phyloP scores from a whole-genome alignment of 164 flowering plant species.

The Magnolia officinalis region DNA sequence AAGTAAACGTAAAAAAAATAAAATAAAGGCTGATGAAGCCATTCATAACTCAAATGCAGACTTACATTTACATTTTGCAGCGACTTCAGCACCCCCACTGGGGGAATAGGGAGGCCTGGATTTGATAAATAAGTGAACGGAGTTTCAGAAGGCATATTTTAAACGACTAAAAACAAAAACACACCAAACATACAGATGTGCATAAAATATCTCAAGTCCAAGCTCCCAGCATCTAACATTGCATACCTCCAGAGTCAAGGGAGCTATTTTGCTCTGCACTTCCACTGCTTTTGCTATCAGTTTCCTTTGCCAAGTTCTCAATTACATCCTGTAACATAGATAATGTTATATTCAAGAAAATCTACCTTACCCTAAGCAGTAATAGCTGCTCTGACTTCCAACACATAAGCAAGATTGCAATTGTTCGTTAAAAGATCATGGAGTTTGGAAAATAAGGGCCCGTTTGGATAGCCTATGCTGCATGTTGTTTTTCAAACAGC shows the following conservation, averaged over 20 bases:
- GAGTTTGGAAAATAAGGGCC: not conserved
- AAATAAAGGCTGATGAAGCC: not conserved
- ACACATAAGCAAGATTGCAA: not conserved
- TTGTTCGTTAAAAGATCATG: not conserved
- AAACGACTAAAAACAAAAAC: too few relatives aligned
- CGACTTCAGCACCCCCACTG: constrained; percentile 15
- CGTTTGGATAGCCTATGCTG: not conserved
- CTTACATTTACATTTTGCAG: constrained; percentile 42
- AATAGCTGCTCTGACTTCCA: not conserved
- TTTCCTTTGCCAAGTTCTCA: constrained; percentile 19
- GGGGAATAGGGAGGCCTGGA: constrained; percentile 30
- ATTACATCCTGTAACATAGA: constrained; percentile 35
- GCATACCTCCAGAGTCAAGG: not conserved
- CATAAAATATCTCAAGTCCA: not conserved
- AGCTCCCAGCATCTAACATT: not conserved
- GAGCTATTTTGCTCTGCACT: constrained; percentile 6
- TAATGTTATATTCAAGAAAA: not conserved
- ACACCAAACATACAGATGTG: not conserved
- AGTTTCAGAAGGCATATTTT: not conserved
- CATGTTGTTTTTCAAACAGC: too few relatives aligned
- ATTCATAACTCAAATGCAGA: constrained; percentile 8
- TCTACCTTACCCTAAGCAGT: not conserved
- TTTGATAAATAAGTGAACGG: not conserved
- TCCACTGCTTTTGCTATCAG: constrained; percentile 15
- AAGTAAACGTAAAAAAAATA: not conserved